Conservation (phyloP, 2,329 filamentous ascomycete species). For the Sclerotinia glacialis region DNA sequence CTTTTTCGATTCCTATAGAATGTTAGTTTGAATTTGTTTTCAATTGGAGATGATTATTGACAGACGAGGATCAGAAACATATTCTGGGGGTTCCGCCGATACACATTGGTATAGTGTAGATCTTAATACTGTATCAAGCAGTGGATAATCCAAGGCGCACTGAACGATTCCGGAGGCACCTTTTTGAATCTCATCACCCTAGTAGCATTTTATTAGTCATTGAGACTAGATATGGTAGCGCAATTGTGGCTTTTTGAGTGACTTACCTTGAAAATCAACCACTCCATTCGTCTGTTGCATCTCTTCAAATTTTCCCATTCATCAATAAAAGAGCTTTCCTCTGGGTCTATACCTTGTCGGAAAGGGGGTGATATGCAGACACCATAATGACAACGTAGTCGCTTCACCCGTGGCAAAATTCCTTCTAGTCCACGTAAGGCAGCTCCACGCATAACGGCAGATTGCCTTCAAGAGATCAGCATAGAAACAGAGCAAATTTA, state of each 20-base stretch:
- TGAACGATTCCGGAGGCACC: constrained; percentile 22
- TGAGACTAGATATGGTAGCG: background rate
- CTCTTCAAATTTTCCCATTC: background rate
- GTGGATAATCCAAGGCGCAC: no score
- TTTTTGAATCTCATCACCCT: constrained; percentile 23
- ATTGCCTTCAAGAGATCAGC: constrained; percentile 27
- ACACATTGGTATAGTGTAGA: constrained; percentile 14
- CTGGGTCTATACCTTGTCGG: constrained; percentile 23
- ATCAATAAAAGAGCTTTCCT: constrained; percentile 6
- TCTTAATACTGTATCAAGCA: background rate
- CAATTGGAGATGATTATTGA: background rate
- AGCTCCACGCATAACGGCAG: constrained; percentile 30
- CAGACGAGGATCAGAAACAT: constrained; percentile 17
- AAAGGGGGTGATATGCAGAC: background rate
- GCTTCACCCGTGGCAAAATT: constrained; percentile 23
- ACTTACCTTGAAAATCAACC: constrained; percentile 27
- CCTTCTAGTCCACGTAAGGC: constrained; percentile 27
- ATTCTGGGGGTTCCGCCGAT: constrained; percentile 17
- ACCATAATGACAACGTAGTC: constrained; percentile 26
- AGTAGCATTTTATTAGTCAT: background rate
- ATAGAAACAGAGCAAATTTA: background rate
- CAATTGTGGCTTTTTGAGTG: background rate
- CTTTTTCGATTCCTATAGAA: constrained; percentile 14
- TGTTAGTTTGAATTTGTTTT: background rate
- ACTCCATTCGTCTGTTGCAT: constrained; percentile 13